phyloP scores from a whole-genome alignment of 805 yeast genomes.

The Sungouiozyma intestinalis region DNA sequence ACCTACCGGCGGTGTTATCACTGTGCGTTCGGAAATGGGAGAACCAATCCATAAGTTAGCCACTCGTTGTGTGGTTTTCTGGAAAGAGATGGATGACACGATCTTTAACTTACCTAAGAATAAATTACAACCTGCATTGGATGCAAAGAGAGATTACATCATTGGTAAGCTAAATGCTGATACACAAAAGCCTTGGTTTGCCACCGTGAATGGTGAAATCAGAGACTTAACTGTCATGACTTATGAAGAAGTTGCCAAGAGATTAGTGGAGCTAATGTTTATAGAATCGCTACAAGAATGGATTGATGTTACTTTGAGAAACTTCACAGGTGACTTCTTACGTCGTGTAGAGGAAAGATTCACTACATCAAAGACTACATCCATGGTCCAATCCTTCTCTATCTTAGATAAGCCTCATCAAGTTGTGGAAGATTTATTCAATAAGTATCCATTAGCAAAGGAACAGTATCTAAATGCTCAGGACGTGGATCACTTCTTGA shows the following conservation, averaged over 20 bases:
- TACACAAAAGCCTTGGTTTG: conserved; percentile 98
- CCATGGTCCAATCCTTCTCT: conserved; percentile 64
- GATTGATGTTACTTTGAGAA: conserved; percentile 81
- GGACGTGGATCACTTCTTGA: conserved; percentile 87
- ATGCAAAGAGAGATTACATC: conserved; percentile 76
- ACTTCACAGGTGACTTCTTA: conserved; percentile 75
- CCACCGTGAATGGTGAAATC: conserved; percentile 56
- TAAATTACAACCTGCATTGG: conserved; percentile 71
- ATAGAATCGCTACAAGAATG: conserved; percentile 70
- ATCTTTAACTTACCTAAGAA: conserved; percentile 85
- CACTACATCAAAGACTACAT: conserved; percentile 43
- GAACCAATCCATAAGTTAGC: conserved; percentile 99
- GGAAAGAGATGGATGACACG: conserved; percentile 96
- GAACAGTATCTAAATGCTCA: conserved; percentile 85
- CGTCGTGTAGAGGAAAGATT: conserved; percentile 97
- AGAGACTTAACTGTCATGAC: conserved; percentile 95
- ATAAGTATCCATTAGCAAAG: conserved; percentile 62
- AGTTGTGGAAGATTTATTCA: conserved; percentile 49
- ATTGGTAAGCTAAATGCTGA: conserved; percentile 82
- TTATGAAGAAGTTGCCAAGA: conserved; percentile 77
- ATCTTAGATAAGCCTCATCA: conserved; percentile 60
- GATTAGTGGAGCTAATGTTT: conserved; percentile 81
- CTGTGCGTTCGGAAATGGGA: conserved; percentile 98
- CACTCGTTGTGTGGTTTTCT: conserved; percentile 91
- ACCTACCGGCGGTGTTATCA: conserved; percentile 93